Percentiles rank a stretch among this genome's conserved stretches.
phyloP scores from a whole-genome alignment of 164 flowering plant species.

The Cinnamomum chago region DNA sequence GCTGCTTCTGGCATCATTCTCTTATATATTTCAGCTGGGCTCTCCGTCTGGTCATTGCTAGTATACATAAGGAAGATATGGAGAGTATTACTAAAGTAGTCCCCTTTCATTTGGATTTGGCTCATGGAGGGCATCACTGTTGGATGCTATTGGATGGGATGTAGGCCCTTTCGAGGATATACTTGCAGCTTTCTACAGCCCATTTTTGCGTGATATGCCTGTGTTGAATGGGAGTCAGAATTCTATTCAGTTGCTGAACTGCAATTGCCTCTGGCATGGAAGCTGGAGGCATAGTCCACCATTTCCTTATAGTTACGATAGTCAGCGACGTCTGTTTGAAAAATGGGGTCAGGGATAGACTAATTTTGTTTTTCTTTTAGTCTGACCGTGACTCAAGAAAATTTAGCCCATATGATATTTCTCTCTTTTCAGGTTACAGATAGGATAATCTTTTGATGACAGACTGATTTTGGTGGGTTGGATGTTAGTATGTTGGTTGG shows the following conservation, averaged over 20 bases:
- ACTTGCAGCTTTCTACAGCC: neutral
- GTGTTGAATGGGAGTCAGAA: neutral
- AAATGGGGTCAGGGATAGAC: too few relatives aligned
- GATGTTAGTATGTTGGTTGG: too few relatives aligned
- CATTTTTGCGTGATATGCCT: neutral
- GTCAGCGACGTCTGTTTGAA: too few relatives aligned
- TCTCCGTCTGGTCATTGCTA: slow-evolving; percentile 80
- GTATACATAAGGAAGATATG: slow-evolving; percentile 85
- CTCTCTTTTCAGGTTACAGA: too few relatives aligned
- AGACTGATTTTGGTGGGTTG: too few relatives aligned
- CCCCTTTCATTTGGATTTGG: neutral
- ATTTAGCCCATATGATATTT: too few relatives aligned
- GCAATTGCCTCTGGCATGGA: neutral
- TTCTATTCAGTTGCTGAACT: neutral
- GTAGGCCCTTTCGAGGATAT: neutral
- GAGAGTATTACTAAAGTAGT: slow-evolving; percentile 68
- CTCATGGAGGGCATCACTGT: neutral
- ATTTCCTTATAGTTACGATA: neutral
- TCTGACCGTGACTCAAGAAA: too few relatives aligned
- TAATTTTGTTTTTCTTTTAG: too few relatives aligned
- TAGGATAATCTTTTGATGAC: too few relatives aligned
- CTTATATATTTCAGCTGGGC: slow-evolving; percentile 86
- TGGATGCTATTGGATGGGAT: neutral
- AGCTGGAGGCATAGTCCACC: neutral
- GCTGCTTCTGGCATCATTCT: slow-evolving; percentile 60